phyloP scores from a whole-genome alignment of 495 filamentous ascomycete species.

The Aspergillus biplanus region DNA sequence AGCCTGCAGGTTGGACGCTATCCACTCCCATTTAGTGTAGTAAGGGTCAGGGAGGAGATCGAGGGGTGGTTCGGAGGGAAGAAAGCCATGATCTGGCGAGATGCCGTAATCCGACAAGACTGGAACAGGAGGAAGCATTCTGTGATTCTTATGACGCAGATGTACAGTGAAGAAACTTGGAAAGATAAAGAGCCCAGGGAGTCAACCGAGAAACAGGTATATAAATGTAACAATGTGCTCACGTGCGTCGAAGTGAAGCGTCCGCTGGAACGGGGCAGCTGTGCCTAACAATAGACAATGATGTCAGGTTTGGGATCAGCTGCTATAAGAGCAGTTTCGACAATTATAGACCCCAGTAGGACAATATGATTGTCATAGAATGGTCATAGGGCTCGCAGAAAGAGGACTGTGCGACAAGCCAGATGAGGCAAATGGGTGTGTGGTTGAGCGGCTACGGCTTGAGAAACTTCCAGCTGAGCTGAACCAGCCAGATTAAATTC shows the following conservation, averaged over 20 bases:
- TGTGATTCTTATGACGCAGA: constrained; percentile 11
- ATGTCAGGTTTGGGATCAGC: not conserved
- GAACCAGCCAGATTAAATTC: constrained; percentile 13
- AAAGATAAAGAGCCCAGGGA: not conserved
- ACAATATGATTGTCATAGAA: constrained; percentile 7
- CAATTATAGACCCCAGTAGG: not conserved
- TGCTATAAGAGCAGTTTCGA: not conserved
- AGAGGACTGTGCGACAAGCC: not conserved
- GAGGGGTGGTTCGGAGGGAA: constrained; percentile 80
- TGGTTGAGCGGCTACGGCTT: not conserved
- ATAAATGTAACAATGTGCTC: constrained; percentile 14
- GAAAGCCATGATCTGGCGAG: constrained; percentile 84
- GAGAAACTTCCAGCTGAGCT: not conserved
- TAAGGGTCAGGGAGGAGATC: constrained; percentile 81
- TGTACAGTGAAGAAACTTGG: not conserved
- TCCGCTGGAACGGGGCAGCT: not conserved
- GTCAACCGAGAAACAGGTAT: constrained; percentile 2
- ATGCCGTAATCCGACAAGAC: constrained; percentile 82
- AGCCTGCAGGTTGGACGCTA: constrained; percentile 81
- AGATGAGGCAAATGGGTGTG: not conserved
- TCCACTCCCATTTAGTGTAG: constrained; percentile 90
- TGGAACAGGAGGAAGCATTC: constrained; percentile 88
- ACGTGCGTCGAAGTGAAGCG: constrained; percentile 9
- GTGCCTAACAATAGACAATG: not conserved
- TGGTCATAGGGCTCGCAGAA: not conserved